phyloP scores from a whole-genome alignment of 208 protist species.

The Phytomonas francai region DNA sequence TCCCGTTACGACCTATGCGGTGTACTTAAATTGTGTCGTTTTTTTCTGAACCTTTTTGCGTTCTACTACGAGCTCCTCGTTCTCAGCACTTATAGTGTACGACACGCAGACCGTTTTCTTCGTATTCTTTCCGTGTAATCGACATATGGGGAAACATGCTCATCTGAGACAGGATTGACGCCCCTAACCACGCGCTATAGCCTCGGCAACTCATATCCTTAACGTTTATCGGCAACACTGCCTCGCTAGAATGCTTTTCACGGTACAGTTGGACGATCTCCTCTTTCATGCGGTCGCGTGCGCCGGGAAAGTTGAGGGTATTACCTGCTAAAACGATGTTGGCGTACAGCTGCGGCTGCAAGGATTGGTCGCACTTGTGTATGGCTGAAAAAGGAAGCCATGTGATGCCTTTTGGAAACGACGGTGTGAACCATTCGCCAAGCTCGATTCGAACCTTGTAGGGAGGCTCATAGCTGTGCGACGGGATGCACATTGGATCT shows the following conservation, averaged over 20 bases:
- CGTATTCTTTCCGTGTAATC: constrained; percentile 78
- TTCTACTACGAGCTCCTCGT: background rate
- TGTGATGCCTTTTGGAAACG: constrained; percentile 84
- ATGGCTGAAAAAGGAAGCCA: constrained; percentile 89
- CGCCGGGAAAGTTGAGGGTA: constrained; percentile 78
- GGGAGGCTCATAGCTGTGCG: constrained; percentile 41
- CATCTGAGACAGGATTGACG: constrained; percentile 73
- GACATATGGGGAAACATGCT: constrained; percentile 83
- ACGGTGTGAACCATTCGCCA: constrained; percentile 73
- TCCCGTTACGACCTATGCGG: constrained; percentile 6
- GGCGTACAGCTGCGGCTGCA: constrained; percentile 83
- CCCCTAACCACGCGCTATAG: constrained; percentile 82
- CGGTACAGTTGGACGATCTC: constrained; percentile 86
- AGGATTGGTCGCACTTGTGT: constrained; percentile 83
- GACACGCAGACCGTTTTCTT: constrained; percentile 73
- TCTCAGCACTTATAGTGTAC: constrained; percentile 86
- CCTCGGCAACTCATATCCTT: constrained; percentile 57
- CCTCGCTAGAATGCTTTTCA: constrained; percentile 78
- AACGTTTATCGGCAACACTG: constrained; percentile 65
- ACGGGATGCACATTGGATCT: constrained; percentile 10
- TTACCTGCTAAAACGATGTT: constrained; percentile 93
- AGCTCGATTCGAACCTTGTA: constrained; percentile 78
- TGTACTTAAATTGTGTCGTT: background rate
- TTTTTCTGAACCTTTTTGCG: background rate
- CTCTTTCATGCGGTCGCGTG: constrained; percentile 70